phyloP scores from a whole-genome alignment of 192 early-diverging fungal species.

The Podila epicladia region DNA sequence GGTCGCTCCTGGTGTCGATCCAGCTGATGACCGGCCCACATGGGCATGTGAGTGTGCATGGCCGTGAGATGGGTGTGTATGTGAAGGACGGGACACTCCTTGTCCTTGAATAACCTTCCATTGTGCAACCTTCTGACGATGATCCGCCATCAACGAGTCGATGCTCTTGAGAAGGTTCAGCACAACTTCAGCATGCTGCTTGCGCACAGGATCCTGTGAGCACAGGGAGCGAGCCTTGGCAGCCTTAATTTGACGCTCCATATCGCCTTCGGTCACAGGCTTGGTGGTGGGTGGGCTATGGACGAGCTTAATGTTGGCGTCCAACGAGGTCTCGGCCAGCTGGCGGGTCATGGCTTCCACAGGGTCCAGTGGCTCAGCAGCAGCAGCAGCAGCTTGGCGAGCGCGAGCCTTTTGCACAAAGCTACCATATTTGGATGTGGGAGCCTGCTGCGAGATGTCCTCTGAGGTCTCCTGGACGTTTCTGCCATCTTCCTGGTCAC shows the following conservation, averaged over 20 bases:
- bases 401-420: constrained; percentile 32
- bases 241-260: constrained; percentile 35
- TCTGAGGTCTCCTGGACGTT: not conserved
- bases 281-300: constrained; percentile 18
- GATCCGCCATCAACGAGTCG: constrained; percentile 27
- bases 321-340: constrained; percentile 22
- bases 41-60: not conserved
- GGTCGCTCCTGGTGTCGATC: not conserved
- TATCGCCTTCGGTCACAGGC: constrained; percentile 31
- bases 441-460: not conserved
- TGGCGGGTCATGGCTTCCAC: constrained; percentile 45
- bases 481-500: not conserved
- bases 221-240: constrained; percentile 38
- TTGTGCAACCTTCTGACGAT: constrained; percentile 23
- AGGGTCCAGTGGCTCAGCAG: constrained; percentile 37
- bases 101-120: constrained; percentile 12
- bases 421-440: constrained; percentile 16
- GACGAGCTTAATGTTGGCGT: not conserved
- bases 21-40: not conserved
- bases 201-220: constrained; percentile 30
- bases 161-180: constrained; percentile 38
- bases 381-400: constrained; percentile 34
- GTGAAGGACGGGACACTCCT: not conserved
- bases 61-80: not conserved
- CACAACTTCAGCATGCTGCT: constrained; percentile 40